These are phyloP conservation scores for Cyberlindnera petersonii DNA, from an alignment of 805 yeast genomes.

Conservation along the genomic window DNA sequence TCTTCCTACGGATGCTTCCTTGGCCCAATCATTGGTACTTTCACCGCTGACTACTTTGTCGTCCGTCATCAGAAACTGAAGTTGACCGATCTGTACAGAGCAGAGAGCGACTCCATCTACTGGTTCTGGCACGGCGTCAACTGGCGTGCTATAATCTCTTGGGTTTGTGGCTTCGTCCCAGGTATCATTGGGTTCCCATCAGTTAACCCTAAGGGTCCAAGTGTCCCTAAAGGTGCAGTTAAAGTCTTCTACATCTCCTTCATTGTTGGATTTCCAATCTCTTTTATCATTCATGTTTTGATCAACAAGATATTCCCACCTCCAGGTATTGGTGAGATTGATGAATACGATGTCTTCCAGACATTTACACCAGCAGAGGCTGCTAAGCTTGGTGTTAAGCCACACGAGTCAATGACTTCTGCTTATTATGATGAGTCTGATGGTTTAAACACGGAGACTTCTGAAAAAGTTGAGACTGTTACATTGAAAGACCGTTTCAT, in stretches of 20 bases:
- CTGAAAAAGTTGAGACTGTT: conserved; percentile 4
- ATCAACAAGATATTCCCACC: conserved; percentile 29
- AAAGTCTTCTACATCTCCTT: conserved; percentile 28
- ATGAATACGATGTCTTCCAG: conserved; percentile 32
- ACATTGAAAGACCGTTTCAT: background rate
- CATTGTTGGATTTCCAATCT: conserved; percentile 26
- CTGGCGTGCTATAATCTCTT: conserved; percentile 38
- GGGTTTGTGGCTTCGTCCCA: conserved; percentile 38
- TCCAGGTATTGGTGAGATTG: conserved; percentile 28
- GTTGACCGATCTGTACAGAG: conserved; percentile 38
- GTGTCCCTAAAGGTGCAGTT: conserved; percentile 24
- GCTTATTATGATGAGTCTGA: conserved; percentile 5
- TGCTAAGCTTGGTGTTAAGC: conserved; percentile 29
- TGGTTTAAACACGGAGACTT: conserved; percentile 2
- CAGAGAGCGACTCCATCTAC: conserved; percentile 33
- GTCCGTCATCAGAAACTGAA: conserved; percentile 38
- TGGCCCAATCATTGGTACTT: conserved; percentile 42
- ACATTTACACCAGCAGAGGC: conserved; percentile 35
- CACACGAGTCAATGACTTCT: conserved; percentile 17
- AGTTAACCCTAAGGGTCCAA: conserved; percentile 26
- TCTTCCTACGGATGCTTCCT: conserved; percentile 34
- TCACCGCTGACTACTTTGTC: conserved; percentile 33
- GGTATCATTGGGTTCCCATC: conserved; percentile 39
- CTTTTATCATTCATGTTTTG: conserved; percentile 23
- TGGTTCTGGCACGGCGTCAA: conserved; percentile 43